Conservation (phyloP, 2,329 filamentous ascomycete genomes). For the Hysterium pulicare region DNA sequence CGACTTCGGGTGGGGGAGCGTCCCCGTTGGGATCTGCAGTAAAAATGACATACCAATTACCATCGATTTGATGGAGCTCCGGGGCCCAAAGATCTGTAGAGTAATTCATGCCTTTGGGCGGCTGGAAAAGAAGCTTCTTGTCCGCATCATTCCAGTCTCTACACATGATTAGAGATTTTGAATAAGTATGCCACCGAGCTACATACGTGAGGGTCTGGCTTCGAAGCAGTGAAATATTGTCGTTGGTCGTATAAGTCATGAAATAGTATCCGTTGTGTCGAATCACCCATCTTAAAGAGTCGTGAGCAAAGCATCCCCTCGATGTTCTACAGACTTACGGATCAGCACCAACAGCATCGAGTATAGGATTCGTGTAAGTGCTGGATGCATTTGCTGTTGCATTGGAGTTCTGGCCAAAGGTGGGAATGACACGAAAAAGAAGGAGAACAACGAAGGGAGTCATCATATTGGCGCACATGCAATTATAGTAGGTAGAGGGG, state of each 20-base stretch:
- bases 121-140: conserved; percentile 41
- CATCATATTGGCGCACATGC: neutral
- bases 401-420: neutral
- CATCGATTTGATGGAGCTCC: conserved; percentile 47
- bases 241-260: conserved; percentile 44
- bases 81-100: conserved; percentile 51
- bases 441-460: neutral
- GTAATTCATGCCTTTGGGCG: conserved; percentile 42
- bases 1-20: conserved; percentile 44
- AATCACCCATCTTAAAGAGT: conserved; percentile 39
- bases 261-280: conserved; percentile 43
- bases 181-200: neutral
- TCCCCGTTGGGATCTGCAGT: conserved; percentile 50
- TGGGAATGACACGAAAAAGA: neutral
- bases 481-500: too few species aligned
- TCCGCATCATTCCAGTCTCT: conserved; percentile 45
- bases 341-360: conserved; percentile 42
- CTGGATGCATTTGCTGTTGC: conserved; percentile 10
- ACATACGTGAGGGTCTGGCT: conserved; percentile 40
- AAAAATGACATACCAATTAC: conserved; percentile 52
- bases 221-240: conserved; percentile 43
- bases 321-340: conserved; percentile 29
- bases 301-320: neutral
- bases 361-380: conserved; percentile 47
- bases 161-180: neutral